Base-by-base conservation (phyloP, 768 basidiomycete species). In the Coprinopsis strossmayeri region DNA sequence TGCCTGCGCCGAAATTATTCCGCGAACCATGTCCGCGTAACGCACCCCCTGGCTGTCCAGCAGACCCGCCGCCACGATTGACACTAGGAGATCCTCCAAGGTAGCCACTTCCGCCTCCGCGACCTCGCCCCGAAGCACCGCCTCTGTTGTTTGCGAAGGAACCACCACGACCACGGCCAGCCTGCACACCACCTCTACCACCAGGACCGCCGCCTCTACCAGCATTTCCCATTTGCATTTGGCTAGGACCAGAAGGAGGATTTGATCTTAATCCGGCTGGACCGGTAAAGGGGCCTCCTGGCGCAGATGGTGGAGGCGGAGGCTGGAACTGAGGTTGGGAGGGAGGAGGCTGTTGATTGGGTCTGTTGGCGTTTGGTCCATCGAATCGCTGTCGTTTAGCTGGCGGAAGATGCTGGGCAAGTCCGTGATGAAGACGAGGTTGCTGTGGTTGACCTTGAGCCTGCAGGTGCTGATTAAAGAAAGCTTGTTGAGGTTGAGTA, bases 321-420 rank as follows among this genome's bases (percentile, higher is more conserved):
- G 76, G 70, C 56, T 81, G 79, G 55, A 86, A 86, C 53, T 84
- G 85, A 2, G 83, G 81, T 55, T 74, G 86, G 32, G 74, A 76
- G 3, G 77, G 76, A 13, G 72, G 73, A 12, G 71, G 76, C 24
- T 75, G 77, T 42, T 65, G 77, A 55, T 68, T 71, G 48, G 74
- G 74, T 43, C 74, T 71, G 55, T 69, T 72, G 37, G 73, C 69
- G 53, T 69, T 77, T 1, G 87, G 87, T 3, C 82, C 84, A 61
- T 95, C 93, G 59, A 93, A 93, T 35, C 91, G 79, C 56, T 84
- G 91, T 46, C 93, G 74, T 64, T 96, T 96, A 1, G 91, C 91
- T 2, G 93, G 92, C 7, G 93, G 93, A n/a, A 84, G 71, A 59
- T 90, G 85, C 57, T 87, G 87, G 28, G 84, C 83, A 9, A 84